These are phyloP conservation scores for Paraglomus brasilianum DNA, from an alignment of 192 early-diverging fungal species.

Conservation along the genomic window DNA sequence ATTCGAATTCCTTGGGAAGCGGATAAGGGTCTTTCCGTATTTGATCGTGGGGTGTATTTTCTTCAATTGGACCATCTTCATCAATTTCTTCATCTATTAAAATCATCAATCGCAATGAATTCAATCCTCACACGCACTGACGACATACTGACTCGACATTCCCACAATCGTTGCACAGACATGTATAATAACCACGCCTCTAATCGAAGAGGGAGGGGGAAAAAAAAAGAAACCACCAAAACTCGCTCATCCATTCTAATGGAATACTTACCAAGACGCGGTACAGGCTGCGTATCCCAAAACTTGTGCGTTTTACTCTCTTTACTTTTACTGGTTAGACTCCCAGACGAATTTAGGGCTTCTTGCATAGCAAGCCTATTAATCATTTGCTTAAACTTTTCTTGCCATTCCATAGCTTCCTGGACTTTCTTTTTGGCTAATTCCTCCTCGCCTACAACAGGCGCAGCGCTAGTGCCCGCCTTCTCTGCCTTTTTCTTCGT, in stretches of 20 bases:
- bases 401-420: constrained; percentile 22
- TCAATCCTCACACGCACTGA: background rate
- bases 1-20: constrained; percentile 90
- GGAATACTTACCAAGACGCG: constrained; percentile 58
- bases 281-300: constrained; percentile 97
- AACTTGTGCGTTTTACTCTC: constrained; percentile 68
- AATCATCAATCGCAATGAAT: too few relatives aligned
- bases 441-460: background rate
- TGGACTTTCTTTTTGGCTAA: background rate
- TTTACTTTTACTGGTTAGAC: constrained; percentile 3
- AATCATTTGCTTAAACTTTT: constrained; percentile 20
- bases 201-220: background rate
- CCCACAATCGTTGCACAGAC: background rate
- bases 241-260: background rate
- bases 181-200: background rate
- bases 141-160: background rate
- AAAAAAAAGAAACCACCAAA: background rate
- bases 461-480: background rate
- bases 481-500: constrained; percentile 28
- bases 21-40: constrained; percentile 78
- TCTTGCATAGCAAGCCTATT: constrained; percentile 26
- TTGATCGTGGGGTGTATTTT: constrained; percentile 67
- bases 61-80: constrained; percentile 81
- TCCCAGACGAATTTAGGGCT: constrained; percentile 2
- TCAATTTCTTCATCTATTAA: constrained; percentile 64